phyloP scores from a whole-genome alignment of 2,329 filamentous ascomycete species.

The Cladobotryum mycophilum region DNA sequence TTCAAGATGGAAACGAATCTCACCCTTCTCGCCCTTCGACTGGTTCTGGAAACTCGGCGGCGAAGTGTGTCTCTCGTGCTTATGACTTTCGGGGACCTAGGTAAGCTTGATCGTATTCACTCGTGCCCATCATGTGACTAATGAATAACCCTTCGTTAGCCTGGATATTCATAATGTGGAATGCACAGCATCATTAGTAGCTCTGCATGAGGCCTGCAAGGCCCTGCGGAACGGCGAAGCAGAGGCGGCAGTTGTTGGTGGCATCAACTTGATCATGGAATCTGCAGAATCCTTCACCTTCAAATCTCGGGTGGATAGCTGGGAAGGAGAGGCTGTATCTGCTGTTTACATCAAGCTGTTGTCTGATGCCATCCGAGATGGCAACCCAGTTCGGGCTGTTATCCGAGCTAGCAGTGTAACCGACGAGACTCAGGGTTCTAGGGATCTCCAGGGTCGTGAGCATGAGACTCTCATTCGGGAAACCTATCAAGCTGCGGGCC shows the following conservation, averaged over 20 bases:
- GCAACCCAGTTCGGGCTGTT: conserved; percentile 33
- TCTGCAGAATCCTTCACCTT: conserved; percentile 9
- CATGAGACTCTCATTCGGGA: not conserved
- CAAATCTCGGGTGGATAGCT: conserved; percentile 6
- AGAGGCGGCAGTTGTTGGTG: conserved; percentile 23
- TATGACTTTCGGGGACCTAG: conserved; percentile 10
- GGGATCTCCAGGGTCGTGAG: not conserved
- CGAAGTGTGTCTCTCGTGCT: conserved; percentile 12
- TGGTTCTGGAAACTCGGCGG: not conserved
- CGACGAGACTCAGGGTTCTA: conserved; percentile 25
- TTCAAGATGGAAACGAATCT: conserved; percentile 1
- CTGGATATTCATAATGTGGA: conserved; percentile 2
- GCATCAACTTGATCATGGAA: conserved; percentile 26
- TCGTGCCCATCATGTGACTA: not conserved
- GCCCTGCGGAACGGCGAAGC: conserved; percentile 6
- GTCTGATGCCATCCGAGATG: conserved; percentile 36
- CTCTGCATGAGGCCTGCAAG: conserved; percentile 8
- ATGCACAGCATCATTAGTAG: conserved; percentile 6
- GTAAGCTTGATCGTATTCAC: not conserved
- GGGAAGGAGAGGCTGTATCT: conserved; percentile 34
- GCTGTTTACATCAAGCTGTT: conserved; percentile 38
- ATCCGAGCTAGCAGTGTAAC: conserved; percentile 29
- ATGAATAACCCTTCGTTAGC: not conserved
- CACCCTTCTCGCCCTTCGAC: not conserved
- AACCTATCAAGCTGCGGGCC: not conserved